Percentiles rank a stretch among this genome's conserved stretches.
phyloP scores from a whole-genome alignment of 805 yeast species.

The Peterozyma xylosa region DNA sequence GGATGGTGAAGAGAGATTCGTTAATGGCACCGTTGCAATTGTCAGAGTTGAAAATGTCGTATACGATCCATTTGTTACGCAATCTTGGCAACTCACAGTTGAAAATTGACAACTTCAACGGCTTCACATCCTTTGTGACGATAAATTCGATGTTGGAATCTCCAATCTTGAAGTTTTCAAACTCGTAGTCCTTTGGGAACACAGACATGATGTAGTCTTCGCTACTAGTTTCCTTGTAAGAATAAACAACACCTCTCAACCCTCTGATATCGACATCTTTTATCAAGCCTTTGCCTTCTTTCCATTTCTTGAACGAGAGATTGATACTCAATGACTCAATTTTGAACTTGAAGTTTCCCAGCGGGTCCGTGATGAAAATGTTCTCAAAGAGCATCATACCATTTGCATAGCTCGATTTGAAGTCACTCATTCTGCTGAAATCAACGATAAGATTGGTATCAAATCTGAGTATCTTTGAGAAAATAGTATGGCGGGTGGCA shows the following conservation, averaged over 20 bases:
- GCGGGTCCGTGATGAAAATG: constrained; percentile 16
- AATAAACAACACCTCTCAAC: constrained; percentile 28
- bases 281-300: constrained; percentile 45
- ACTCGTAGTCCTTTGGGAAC: constrained; percentile 25
- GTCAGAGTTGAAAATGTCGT: constrained; percentile 64
- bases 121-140: constrained; percentile 13
- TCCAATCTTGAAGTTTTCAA: constrained; percentile 35
- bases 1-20: constrained; percentile 69
- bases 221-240: constrained; percentile 3
- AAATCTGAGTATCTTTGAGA: constrained; percentile 21
- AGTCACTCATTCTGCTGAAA: constrained; percentile 20
- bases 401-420: constrained; percentile 37
- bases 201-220: constrained; percentile 12
- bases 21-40: constrained; percentile 70
- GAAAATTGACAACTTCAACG: constrained; percentile 49
- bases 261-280: constrained; percentile 42
- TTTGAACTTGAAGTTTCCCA: constrained; percentile 22
- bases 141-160: constrained; percentile 36
- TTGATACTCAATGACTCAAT: constrained; percentile 36
- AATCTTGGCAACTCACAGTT: constrained; percentile 59
- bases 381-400: constrained; percentile 42
- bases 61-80: constrained; percentile 47
- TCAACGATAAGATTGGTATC: constrained; percentile 23
- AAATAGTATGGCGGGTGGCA: constrained; percentile 16
- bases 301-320: constrained; percentile 46